Percentiles rank a stretch among this genome's conserved stretches.
Evolutionary conservation across 2,329 filamentous ascomycete species (phyloP).

Genomic region (Diplodia intermedia): DNA sequence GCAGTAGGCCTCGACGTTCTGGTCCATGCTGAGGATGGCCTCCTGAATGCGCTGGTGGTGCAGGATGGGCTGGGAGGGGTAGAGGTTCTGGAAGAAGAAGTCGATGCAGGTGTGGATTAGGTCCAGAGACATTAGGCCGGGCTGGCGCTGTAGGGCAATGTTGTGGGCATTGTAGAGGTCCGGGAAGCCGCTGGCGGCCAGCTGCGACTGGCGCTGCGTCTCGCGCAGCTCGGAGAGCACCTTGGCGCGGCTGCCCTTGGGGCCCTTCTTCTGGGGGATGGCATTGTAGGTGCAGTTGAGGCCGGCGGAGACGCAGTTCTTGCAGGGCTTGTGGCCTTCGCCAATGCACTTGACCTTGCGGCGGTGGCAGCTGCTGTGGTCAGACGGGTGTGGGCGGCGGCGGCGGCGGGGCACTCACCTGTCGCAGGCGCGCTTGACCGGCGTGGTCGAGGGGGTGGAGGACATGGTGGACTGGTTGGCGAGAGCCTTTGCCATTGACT

Average conservation of each 20-base stretch:
- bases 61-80: constrained; percentile 69
- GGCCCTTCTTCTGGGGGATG: constrained; percentile 69
- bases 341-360: constrained; percentile 61
- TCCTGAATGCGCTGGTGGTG: constrained; percentile 61
- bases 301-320: constrained; percentile 65
- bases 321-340: constrained; percentile 61
- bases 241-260: constrained; percentile 67
- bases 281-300: constrained; percentile 70
- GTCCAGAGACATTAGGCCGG: constrained; percentile 58
- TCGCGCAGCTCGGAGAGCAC: constrained; percentile 68
- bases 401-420: constrained; percentile 43
- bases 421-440: constrained; percentile 53
- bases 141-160: constrained; percentile 53
- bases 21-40: constrained; percentile 59
- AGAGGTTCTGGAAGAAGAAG: constrained; percentile 67
- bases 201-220: constrained; percentile 55
- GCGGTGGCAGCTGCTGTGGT: constrained; percentile 51
- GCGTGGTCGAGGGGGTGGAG: constrained; percentile 42
- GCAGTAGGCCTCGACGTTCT: constrained; percentile 63
- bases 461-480: constrained; percentile 30
- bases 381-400: constrained; percentile 24
- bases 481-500: constrained; percentile 32
- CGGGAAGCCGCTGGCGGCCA: constrained; percentile 51
- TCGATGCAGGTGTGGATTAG: constrained; percentile 63
- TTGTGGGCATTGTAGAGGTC: constrained; percentile 50